Base-by-base conservation (phyloP, 78 protist species). In the Dictyostelium brefeldianum region DNA sequence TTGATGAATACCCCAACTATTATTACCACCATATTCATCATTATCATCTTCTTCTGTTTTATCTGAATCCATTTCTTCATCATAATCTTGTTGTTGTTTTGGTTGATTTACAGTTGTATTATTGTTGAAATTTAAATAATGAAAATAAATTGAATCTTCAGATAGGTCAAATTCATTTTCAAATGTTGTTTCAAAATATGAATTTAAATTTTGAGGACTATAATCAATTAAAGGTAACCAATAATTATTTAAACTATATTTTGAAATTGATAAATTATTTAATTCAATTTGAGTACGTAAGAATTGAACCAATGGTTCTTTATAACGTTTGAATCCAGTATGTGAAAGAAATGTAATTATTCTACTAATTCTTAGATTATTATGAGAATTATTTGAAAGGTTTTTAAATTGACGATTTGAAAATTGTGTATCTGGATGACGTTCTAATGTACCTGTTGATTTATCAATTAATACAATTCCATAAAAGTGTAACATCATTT, bases 321-420 rank as follows among this genome's bases (percentile, higher is more conserved):
- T 74, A 47, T 74, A 74, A 47, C 80, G 17, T 48, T 74, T 43
- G 48, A 74, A 74, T 11, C 80, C 80, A 22, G 22, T 36, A 25
- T 47, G 56, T 10, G 59, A 57, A 4, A 74, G 22, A 14, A 74
- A 74, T 10, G 80, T 74, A 2, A 74, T 74, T 27, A 74, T 74
- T 74, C 80, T 74, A 74, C 47, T 47, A 47, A 74, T 74, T 47
- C 80, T 18, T 22, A 74, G 27, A 74, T 74, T 47, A 74, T 74
- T 74, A 25, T 74, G 80, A n/a, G 62, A 43, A 74, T 74, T 74
- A 2, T 14, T 3, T 11, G n/a, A 17, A 47, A 74, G 12, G 48
- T 74, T 74, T 20, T 47, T 41, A 51, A 31, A 74, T 47, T 47
- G 46, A 18, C 18, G 17, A 18, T 12, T 74, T 74, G 41, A 22